Conservation (phyloP, 2,329 filamentous ascomycete species). For the Knufia petricola region DNA sequence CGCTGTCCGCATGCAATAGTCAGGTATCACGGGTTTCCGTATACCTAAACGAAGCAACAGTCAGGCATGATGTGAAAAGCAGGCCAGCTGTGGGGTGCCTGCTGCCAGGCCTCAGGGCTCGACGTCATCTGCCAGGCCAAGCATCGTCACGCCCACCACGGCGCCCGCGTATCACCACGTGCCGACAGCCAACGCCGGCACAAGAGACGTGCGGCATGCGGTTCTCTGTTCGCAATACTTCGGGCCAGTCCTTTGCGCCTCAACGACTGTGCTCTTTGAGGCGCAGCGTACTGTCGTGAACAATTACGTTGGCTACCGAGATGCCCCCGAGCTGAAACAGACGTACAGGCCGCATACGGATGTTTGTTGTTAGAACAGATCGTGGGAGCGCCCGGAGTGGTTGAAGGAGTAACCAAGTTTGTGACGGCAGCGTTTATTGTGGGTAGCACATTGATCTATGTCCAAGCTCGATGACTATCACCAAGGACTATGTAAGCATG, state of each 20-base stretch:
- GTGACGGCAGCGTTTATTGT: not conserved
- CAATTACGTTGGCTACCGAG: too few species aligned
- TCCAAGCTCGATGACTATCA: not conserved
- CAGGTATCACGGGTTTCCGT: not conserved
- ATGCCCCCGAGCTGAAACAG: too few species aligned
- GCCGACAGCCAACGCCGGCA: not conserved
- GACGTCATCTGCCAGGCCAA: not conserved
- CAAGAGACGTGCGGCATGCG: too few species aligned
- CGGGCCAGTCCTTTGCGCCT: too few species aligned
- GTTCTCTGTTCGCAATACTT: too few species aligned
- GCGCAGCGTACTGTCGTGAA: too few species aligned
- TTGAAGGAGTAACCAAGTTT: too few species aligned
- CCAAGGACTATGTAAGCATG: not conserved
- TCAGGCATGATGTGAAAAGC: not conserved
- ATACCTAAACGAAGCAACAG: not conserved
- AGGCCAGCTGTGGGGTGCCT: not conserved
- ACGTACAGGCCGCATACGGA: too few species aligned
- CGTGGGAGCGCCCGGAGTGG: too few species aligned
- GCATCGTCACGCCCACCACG: not conserved
- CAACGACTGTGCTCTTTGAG: too few species aligned
- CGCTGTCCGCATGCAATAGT: not conserved
- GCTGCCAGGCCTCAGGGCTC: not conserved
- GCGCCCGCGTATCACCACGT: not conserved
- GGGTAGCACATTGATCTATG: not conserved
- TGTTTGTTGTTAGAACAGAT: too few species aligned